Evolutionary conservation across 805 yeast species (phyloP).

Genomic region (Candida gorgasii): DNA sequence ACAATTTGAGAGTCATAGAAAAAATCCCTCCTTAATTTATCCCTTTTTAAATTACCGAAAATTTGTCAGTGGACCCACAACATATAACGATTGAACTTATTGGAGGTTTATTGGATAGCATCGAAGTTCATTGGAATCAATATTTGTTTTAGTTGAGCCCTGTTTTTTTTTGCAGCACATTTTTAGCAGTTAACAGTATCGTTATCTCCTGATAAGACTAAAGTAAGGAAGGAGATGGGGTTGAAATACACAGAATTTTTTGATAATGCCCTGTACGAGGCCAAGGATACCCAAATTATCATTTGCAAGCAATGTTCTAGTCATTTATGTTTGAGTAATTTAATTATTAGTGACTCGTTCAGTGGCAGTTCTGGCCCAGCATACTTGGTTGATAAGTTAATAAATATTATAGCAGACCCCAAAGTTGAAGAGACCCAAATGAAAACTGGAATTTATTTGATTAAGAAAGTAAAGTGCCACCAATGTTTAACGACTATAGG

Average conservation of each 20-base stretch:
- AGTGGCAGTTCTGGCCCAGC: slow-evolving; percentile 44
- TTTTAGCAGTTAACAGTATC: too few relatives aligned
- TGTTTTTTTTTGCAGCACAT: neutral
- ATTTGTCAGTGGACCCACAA: too few relatives aligned
- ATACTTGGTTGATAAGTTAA: slow-evolving; percentile 39
- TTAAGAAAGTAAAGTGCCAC: slow-evolving; percentile 38
- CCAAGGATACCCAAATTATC: slow-evolving; percentile 37
- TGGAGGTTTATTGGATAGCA: neutral
- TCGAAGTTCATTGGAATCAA: neutral
- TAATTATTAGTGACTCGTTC: slow-evolving; percentile 40
- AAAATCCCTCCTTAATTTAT: slow-evolving; percentile 9
- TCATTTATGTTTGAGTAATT: slow-evolving; percentile 39
- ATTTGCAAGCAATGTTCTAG: slow-evolving; percentile 42
- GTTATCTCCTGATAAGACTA: too few relatives aligned
- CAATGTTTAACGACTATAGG: slow-evolving; percentile 40
- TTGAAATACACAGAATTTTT: slow-evolving; percentile 41
- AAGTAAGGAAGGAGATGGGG: slow-evolving; percentile 32
- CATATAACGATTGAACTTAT: neutral
- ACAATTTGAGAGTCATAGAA: slow-evolving; percentile 9
- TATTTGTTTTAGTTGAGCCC: neutral
- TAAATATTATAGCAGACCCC: slow-evolving; percentile 31
- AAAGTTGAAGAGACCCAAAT: slow-evolving; percentile 33
- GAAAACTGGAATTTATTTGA: slow-evolving; percentile 41
- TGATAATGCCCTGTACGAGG: slow-evolving; percentile 36
- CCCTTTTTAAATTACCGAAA: slow-evolving; percentile 2